Base-by-base conservation (phyloP, 257 asterid species). In the Fraxinus cuspidata region DNA sequence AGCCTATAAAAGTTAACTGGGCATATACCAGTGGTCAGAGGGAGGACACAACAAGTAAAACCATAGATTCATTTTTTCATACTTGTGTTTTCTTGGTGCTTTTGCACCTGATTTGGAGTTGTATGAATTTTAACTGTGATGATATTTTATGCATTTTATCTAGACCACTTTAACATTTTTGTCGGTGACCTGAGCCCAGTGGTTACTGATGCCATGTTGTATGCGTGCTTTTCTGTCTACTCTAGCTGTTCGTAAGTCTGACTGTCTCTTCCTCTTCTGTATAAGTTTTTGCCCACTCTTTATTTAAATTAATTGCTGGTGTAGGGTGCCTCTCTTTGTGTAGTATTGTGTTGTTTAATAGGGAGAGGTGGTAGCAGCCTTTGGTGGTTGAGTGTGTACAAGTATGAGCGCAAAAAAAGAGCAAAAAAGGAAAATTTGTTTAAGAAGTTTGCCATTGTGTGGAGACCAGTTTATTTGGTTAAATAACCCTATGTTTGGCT, bases 1-100 rank as follows among this genome's bases (percentile, higher is more conserved):
- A 94, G 84, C 97, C 99, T 74, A 94, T 94, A 72, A 94, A 94
- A 87, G 99, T 91, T 74, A 94, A 94, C 81, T 95, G 96, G 96
- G 99, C 98, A 60, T 95, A 88, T 84, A 92, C 96, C 69, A 91
- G 96, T 81, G 92, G 90, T 78, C 98, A 95, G 89, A 88, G 97
- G 87, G 99, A 95, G 87, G 99, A 92, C 87, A 95, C 99, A 40
- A 87, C 99, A 80, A 79, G 97, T 93, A 31, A 76, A 6, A 91
- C 35, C 70, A 68, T 44, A 31, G 40, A 42, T 78, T 29, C 27
- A 51, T 80, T 56, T 47, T 77, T 69, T 38, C 65, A 40, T 64
- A 69, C 60, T n/a, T 67, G 37, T 77, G 44, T 56, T 38, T 29
- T 53, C 1, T 68, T 31, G 40, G 51, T 64, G 28, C 73, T 70